A percentile compares a stretch with the other conserved stretches of the same genome.
These are phyloP conservation scores for Neurospora sp. DNA, from an alignment of 495 filamentous ascomycete genomes.

Conservation along the genomic window DNA sequence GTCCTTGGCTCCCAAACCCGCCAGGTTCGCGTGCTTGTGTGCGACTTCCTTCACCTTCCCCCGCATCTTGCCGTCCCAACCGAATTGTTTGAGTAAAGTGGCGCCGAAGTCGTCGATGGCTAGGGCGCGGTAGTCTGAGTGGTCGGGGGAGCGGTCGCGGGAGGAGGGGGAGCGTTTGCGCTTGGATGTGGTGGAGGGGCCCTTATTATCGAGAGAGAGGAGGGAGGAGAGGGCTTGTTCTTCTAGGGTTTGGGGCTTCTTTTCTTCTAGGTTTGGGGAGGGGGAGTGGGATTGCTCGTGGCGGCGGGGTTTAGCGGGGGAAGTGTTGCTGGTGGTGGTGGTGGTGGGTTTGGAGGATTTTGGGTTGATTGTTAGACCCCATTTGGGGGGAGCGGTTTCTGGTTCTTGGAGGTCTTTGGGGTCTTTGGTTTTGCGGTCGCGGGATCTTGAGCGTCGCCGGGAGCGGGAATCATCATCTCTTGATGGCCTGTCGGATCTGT, in stretches of 20 bases:
- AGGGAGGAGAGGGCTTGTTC: conserved; percentile 75
- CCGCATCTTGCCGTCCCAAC: conserved; percentile 78
- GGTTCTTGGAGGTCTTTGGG: background rate
- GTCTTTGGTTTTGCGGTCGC: background rate
- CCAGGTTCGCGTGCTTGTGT: conserved; percentile 62
- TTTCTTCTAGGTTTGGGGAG: conserved; percentile 7
- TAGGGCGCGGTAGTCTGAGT: conserved; percentile 78
- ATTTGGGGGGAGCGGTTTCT: background rate
- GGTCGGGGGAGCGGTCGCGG: conserved; percentile 61
- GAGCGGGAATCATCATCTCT: background rate
- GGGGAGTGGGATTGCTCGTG: background rate
- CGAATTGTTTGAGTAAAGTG: conserved; percentile 79
- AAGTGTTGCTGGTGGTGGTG: background rate
- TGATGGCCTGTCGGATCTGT: background rate
- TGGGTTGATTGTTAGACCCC: background rate
- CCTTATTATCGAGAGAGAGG: conserved; percentile 39
- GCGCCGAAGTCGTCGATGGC: conserved; percentile 93
- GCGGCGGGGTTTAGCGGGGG: too few relatives aligned
- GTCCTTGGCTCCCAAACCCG: conserved; percentile 75
- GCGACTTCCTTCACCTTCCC: conserved; percentile 35
- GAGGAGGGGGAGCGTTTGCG: conserved; percentile 43
- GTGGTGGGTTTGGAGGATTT: background rate
- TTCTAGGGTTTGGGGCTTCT: conserved; percentile 42
- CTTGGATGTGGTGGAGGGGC: background rate
- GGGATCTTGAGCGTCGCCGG: background rate